phyloP scores from a whole-genome alignment of 2,329 filamentous ascomycete genomes.

The Hypoxylon sp. region DNA sequence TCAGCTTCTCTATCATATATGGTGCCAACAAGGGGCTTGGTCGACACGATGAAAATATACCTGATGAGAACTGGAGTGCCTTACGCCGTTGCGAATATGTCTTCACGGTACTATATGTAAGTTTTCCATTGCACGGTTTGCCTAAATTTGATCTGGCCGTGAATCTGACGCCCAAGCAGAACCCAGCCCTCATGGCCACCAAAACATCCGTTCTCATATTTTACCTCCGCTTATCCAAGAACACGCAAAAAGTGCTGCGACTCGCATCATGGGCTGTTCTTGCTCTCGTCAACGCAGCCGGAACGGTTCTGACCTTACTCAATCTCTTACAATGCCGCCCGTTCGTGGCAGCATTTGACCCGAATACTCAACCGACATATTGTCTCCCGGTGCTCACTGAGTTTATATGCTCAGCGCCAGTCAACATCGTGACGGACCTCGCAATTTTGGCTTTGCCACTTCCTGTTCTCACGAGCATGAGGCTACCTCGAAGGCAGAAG shows the following conservation, averaged over 20 bases:
- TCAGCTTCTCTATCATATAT: slow-evolving; percentile 72
- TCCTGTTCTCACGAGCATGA: slow-evolving; percentile 87
- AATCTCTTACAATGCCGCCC: slow-evolving; percentile 89
- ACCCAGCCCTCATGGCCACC: slow-evolving; percentile 87
- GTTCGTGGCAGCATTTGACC: slow-evolving; percentile 72
- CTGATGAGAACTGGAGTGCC: slow-evolving; percentile 54
- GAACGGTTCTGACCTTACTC: slow-evolving; percentile 80
- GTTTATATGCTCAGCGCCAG: slow-evolving; percentile 79
- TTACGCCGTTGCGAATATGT: slow-evolving; percentile 70
- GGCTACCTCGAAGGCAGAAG: slow-evolving; percentile 84
- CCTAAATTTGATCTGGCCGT: neutral
- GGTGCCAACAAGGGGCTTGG: slow-evolving; percentile 73
- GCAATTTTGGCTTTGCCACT: slow-evolving; percentile 88
- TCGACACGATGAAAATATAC: slow-evolving; percentile 70
- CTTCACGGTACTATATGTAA: slow-evolving; percentile 69
- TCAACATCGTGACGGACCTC: slow-evolving; percentile 92
- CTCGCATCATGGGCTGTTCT: slow-evolving; percentile 84
- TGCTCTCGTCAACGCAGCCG: slow-evolving; percentile 79
- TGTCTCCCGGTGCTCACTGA: slow-evolving; percentile 69
- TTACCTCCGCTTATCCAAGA: slow-evolving; percentile 83
- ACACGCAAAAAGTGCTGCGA: slow-evolving; percentile 77
- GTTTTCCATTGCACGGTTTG: slow-evolving; percentile 39
- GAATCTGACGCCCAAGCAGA: slow-evolving; percentile 58
- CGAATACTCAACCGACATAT: slow-evolving; percentile 45
- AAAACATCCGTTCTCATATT: slow-evolving; percentile 95